Evolutionary conservation across 73 alveolate genomes (phyloP).

Genomic region (Paramecium tetraurelia): DNA sequence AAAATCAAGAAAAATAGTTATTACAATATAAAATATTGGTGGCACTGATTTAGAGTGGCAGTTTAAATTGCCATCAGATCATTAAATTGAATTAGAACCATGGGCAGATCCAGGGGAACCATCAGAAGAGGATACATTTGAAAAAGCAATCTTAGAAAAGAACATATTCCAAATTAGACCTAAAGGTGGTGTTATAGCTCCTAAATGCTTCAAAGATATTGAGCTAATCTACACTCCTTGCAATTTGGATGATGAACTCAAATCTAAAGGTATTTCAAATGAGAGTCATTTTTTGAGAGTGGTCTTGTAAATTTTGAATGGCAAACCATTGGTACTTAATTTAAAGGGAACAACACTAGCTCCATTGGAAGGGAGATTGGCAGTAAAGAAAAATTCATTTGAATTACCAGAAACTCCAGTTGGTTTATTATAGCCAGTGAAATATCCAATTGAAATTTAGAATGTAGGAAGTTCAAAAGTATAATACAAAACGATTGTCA

Average conservation of each 20-base stretch:
- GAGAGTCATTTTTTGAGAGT: constrained; percentile 86
- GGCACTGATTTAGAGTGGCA: constrained; percentile 96
- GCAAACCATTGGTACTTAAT: constrained; percentile 93
- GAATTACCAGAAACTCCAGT: constrained; percentile 94
- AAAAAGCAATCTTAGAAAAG: constrained; percentile 92
- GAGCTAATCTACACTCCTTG: constrained; percentile 76
- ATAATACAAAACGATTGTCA: constrained; percentile 84
- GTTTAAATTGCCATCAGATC: constrained; percentile 94
- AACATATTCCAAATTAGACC: constrained; percentile 93
- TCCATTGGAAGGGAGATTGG: constrained; percentile 88
- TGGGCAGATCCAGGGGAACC: constrained; percentile 99
- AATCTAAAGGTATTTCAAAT: constrained; percentile 17
- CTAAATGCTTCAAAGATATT: constrained; percentile 84
- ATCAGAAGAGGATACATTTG: constrained; percentile 93
- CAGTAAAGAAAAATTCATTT: constrained; percentile 80
- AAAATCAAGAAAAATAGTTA: constrained; percentile 83
- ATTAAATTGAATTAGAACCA: constrained; percentile 91
- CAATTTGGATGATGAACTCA: constrained; percentile 49
- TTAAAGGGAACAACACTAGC: constrained; percentile 93
- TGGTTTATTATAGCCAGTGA: constrained; percentile 94
- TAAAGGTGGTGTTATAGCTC: constrained; percentile 85
- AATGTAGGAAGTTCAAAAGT: constrained; percentile 95
- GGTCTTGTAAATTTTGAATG: constrained; percentile 91
- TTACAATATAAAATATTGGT: constrained; percentile 96
- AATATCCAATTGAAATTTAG: constrained; percentile 94